A percentile compares a stretch with the other conserved stretches of the same genome.
Evolutionary conservation across 768 basidiomycete species (phyloP).

Genomic region (Boletus rubroflammeus): DNA sequence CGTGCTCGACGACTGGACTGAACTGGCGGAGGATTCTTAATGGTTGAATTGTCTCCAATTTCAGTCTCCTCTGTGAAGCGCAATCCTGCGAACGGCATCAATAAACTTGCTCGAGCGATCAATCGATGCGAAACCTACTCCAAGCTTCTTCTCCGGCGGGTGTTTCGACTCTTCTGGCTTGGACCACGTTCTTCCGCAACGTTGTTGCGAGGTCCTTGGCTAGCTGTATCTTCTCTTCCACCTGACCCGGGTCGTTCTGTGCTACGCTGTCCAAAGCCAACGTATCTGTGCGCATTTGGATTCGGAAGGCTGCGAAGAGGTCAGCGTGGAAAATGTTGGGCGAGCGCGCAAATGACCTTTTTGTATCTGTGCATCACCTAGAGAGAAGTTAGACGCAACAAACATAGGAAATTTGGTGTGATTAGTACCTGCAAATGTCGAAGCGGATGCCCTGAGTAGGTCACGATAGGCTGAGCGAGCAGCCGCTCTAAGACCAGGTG

Average conservation of each 20-base stretch:
- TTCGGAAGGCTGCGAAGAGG: slow-evolving; percentile 56
- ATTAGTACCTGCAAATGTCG: slow-evolving; percentile 64
- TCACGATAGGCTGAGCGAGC: slow-evolving; percentile 75
- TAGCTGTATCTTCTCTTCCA: slow-evolving; percentile 53
- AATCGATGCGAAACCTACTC: slow-evolving; percentile 40
- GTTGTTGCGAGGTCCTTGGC: slow-evolving; percentile 71
- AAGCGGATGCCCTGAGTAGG: slow-evolving; percentile 60
- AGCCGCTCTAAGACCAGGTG: slow-evolving; percentile 54
- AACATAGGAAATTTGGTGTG: background rate
- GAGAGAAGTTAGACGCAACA: background rate
- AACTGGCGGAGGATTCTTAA: slow-evolving; percentile 54
- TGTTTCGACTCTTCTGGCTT: slow-evolving; percentile 54
- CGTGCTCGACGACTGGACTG: slow-evolving; percentile 48
- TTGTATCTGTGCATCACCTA: slow-evolving; percentile 57
- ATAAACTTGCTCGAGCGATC: background rate
- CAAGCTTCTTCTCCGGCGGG: slow-evolving; percentile 45
- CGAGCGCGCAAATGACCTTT: slow-evolving; percentile 34
- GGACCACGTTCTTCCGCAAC: slow-evolving; percentile 80
- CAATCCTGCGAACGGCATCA: slow-evolving; percentile 46
- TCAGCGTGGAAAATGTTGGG: slow-evolving; percentile 3
- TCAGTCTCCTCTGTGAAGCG: slow-evolving; percentile 79
- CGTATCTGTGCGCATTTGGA: slow-evolving; percentile 59
- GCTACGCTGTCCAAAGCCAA: slow-evolving; percentile 39
- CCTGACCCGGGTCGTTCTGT: slow-evolving; percentile 43
- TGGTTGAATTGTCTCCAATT: slow-evolving; percentile 76